Base-by-base conservation (phyloP, 2,329 filamentous ascomycete species). In the Ascochyta koolunga region DNA sequence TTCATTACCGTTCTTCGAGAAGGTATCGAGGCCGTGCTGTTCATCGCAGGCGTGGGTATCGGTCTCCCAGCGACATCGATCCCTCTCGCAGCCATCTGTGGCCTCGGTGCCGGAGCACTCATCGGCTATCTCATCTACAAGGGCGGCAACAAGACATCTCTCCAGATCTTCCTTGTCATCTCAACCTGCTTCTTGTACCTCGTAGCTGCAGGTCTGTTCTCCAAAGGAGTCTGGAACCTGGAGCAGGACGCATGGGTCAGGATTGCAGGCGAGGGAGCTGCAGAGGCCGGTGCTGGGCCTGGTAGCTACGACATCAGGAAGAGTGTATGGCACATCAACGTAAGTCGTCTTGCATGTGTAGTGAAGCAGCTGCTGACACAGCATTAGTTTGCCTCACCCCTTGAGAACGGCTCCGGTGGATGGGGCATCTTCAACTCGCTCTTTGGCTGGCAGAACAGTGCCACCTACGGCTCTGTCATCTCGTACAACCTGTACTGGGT, bases 401-500 rank as follows among this genome's bases (percentile, higher is more conserved):
- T 86, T 46, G 75, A 87, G 33, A 87, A 90, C 58, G 88, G 89
- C 24, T 88, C 88, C 41, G 86, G 88, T 32, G 90, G 89, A 38
- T 96, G 91, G 91, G 90, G 90, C 50, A 86, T 96, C 61, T 91
- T 96, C 80, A 93, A 96, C 66, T 86, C 90, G 54, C 81, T 96
- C 47, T 80, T 96, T 10, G 91, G 92, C 54, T 96, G 92, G 92
- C 84, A 86, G 57, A 96, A 96, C 78, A 91, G 89, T 11, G 92
- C 90, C 5, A 96, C 91, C 1, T 92, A 93, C 66, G 91, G 91
- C 45, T 93, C 90, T 1, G 89, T 96, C 60, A 86, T 96, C 59
- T 87, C 89, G 1, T 96, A 96, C 78, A 96, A 95, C 71, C 54
- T 93, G 15, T 96, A 96, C 78, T 96, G 91, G 92, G 76, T 95